Conservation (phyloP, 768 basidiomycete genomes). For the Lentinula lateritia region DNA sequence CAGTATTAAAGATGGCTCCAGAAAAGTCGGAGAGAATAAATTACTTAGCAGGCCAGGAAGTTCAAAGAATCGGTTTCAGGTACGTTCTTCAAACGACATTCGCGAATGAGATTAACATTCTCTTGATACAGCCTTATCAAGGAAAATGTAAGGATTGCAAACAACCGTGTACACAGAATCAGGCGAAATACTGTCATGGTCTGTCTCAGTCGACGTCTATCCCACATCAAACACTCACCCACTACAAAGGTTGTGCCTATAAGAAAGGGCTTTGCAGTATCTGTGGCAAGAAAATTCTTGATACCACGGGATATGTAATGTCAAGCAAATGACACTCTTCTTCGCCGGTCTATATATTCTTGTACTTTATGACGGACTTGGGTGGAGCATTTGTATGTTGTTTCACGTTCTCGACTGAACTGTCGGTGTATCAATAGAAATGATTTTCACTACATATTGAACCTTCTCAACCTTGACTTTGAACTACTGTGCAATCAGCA, state of each 20-base stretch:
- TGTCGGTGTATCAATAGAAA: background rate
- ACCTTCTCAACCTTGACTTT: too few species aligned
- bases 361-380: conserved; percentile 1
- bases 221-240: conserved; percentile 6
- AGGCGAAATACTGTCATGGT: conserved; percentile 89
- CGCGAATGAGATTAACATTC: background rate
- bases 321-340: conserved; percentile 57
- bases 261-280: conserved; percentile 84
- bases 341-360: background rate
- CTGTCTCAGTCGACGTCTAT: conserved; percentile 19
- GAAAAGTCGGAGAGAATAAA: conserved; percentile 85
- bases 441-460: background rate
- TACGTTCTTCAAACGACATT: conserved; percentile 21
- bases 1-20: conserved; percentile 74
- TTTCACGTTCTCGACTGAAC: background rate
- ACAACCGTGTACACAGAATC: conserved; percentile 77
- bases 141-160: conserved; percentile 87
- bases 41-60: conserved; percentile 63
- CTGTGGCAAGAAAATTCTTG: conserved; percentile 82
- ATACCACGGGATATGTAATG: conserved; percentile 82
- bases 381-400: background rate
- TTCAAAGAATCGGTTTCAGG: conserved; percentile 76
- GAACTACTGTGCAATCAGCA: too few species aligned
- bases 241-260: conserved; percentile 69
- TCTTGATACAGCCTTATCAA: conserved; percentile 63